Conservation (phyloP, 495 filamentous ascomycete genomes). For the Aspergillus mulundensis region DNA sequence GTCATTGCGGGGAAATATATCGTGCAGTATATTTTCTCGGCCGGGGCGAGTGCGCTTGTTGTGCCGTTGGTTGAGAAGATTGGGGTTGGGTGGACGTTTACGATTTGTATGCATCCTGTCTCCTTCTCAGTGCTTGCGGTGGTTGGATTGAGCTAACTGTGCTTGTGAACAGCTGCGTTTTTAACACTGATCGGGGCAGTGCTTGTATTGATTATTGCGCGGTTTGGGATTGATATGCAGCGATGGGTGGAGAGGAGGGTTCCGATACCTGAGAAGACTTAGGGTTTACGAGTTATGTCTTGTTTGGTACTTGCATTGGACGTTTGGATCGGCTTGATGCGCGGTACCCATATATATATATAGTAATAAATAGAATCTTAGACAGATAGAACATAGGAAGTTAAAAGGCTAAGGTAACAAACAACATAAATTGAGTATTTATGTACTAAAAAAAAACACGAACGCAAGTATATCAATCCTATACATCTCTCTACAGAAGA, state of each 20-base stretch:
- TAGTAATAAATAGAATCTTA: neutral
- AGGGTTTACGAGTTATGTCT: neutral
- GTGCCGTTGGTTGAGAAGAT: slow-evolving; percentile 61
- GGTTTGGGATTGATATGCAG: slow-evolving; percentile 43
- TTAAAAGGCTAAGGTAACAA: neutral
- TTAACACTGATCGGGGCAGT: slow-evolving; percentile 32
- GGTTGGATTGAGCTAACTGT: neutral
- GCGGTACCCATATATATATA: neutral
- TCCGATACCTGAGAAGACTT: slow-evolving; percentile 15
- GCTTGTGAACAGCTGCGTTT: slow-evolving; percentile 29
- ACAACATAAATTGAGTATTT: neutral
- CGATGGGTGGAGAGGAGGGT: slow-evolving; percentile 35
- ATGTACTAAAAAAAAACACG: neutral
- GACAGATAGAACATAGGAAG: neutral
- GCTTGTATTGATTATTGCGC: slow-evolving; percentile 32
- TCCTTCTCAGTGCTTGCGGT: neutral
- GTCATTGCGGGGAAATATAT: slow-evolving; percentile 73
- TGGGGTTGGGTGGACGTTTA: slow-evolving; percentile 60
- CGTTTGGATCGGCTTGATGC: no score
- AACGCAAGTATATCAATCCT: neutral
- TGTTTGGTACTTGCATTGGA: neutral
- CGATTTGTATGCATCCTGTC: slow-evolving; percentile 34
- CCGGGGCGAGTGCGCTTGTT: slow-evolving; percentile 58
- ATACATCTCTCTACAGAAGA: slow-evolving; percentile 52
- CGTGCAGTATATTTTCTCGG: slow-evolving; percentile 66